These are phyloP conservation scores for Picochlorum sp. DNA, from an alignment of 139 green algal species.

Conservation along the genomic window DNA sequence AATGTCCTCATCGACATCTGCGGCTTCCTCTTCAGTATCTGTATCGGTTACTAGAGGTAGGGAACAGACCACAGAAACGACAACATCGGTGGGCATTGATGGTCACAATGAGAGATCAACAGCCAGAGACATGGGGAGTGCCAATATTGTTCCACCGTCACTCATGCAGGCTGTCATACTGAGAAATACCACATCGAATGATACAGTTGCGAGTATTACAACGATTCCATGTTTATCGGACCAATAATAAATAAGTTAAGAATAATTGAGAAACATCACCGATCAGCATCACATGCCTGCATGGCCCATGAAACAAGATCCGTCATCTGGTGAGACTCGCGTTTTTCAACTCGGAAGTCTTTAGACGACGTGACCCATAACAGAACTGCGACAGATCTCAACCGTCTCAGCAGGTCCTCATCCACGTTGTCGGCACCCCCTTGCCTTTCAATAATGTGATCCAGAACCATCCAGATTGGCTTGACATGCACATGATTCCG, in stretches of 20 bases:
- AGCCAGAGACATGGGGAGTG: too few relatives aligned
- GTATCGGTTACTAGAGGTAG: not conserved
- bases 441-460: not conserved
- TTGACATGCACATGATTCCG: not conserved
- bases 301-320: too few relatives aligned
- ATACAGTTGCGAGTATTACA: too few relatives aligned
- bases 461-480: not conserved
- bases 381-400: not conserved
- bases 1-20: not conserved
- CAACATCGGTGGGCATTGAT: not conserved
- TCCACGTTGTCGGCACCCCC: not conserved
- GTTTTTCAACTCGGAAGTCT: not conserved
- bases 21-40: not conserved
- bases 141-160: too few relatives aligned
- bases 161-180: too few relatives aligned
- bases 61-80: not conserved
- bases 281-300: too few relatives aligned
- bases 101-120: too few relatives aligned
- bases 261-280: too few relatives aligned
- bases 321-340: too few relatives aligned
- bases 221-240: too few relatives aligned
- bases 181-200: too few relatives aligned
- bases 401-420: not conserved
- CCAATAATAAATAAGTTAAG: too few relatives aligned
- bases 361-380: not conserved